Conservation (phyloP, 2,329 filamentous ascomycete species). For the Trichoderma endophyticum region DNA sequence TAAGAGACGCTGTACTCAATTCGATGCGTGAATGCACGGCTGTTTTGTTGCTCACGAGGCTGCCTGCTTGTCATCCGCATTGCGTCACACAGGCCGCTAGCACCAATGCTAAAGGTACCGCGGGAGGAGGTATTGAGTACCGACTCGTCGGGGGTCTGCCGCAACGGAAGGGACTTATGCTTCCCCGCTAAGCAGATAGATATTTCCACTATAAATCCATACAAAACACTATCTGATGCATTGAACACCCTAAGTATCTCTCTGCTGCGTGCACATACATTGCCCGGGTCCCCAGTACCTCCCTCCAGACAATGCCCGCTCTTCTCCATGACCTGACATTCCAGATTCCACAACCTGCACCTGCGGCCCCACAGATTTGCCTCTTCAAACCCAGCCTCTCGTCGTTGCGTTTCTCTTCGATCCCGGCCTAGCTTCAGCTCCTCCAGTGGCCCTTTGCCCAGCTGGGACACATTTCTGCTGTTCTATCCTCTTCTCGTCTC, state of each 20-base stretch:
- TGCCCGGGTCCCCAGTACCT: background rate
- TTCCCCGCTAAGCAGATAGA: background rate
- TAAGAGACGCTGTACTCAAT: too few species aligned
- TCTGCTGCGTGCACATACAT: background rate
- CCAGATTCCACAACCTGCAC: background rate
- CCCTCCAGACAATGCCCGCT: background rate
- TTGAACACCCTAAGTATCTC: background rate
- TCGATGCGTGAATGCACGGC: background rate
- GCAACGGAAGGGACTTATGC: background rate
- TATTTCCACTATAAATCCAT: background rate
- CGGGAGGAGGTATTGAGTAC: background rate
- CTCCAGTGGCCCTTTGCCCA: background rate
- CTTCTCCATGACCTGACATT: background rate
- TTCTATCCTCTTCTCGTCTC: background rate
- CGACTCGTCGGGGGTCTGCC: background rate
- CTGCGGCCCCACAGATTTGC: background rate
- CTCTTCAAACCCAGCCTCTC: background rate
- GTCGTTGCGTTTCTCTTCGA: background rate
- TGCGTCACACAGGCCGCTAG: constrained; percentile 12
- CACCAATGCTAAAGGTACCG: background rate
- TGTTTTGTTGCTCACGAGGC: background rate
- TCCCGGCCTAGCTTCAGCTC: background rate
- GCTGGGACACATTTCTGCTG: background rate
- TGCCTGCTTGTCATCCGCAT: constrained; percentile 3
- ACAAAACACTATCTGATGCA: background rate